These are phyloP conservation scores for Hypoxylon rickii DNA, from an alignment of 495 filamentous ascomycete species.

Conservation along the genomic window DNA sequence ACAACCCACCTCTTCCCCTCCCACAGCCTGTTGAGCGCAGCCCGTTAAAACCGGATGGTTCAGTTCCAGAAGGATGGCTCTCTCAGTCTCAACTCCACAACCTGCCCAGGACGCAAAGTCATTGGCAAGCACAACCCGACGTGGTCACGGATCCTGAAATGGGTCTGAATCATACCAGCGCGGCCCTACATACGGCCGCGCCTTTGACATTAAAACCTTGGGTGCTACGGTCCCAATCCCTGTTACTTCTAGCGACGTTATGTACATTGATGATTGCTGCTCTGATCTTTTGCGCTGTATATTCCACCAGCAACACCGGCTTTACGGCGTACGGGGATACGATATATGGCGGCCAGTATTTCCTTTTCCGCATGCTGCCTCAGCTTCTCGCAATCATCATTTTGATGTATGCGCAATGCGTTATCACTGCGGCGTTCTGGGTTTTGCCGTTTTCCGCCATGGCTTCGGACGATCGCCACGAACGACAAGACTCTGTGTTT, in stretches of 20 bases:
- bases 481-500: conserved; percentile 57
- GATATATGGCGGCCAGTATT: conserved; percentile 74
- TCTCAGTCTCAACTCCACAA: background rate
- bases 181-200: conserved; percentile 36
- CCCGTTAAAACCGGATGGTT: background rate
- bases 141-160: conserved; percentile 18
- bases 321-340: conserved; percentile 64
- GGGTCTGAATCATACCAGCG: conserved; percentile 24
- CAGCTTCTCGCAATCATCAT: conserved; percentile 75
- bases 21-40: background rate
- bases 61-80: background rate
- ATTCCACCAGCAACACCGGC: conserved; percentile 65
- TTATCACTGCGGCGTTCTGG: conserved; percentile 76
- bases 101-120: conserved; percentile 23
- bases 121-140: conserved; percentile 36
- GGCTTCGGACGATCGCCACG: conserved; percentile 58
- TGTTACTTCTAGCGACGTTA: conserved; percentile 61
- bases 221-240: conserved; percentile 65
- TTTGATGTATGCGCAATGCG: conserved; percentile 72
- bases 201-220: conserved; percentile 67
- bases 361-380: conserved; percentile 82
- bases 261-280: conserved; percentile 73
- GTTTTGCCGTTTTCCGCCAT: conserved; percentile 77
- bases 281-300: conserved; percentile 74
- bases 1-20: background rate